A percentile compares a stretch with the other conserved stretches of the same genome.
phyloP scores from a whole-genome alignment of 75 land plant genomes.

The Pinus taeda region DNA sequence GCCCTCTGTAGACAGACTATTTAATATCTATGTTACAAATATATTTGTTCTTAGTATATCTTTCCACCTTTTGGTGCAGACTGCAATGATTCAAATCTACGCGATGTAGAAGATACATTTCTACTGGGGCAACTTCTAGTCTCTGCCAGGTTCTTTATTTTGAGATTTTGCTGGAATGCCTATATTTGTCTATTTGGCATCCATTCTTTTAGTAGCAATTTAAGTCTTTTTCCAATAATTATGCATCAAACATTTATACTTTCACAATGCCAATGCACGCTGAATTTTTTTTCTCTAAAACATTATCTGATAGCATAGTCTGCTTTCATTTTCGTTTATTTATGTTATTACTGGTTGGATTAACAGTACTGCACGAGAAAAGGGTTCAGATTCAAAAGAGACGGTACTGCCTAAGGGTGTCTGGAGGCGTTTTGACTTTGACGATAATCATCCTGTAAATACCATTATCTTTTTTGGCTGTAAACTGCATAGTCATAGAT shows the following conservation, averaged over 20 bases:
- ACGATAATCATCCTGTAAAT: constrained; percentile 79
- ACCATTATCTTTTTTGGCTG: background rate
- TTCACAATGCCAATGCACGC: background rate
- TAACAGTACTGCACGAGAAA: constrained; percentile 53
- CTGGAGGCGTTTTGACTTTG: constrained; percentile 88
- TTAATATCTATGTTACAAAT: constrained; percentile 2
- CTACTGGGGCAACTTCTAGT: constrained; percentile 79
- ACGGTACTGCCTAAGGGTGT: constrained; percentile 63
- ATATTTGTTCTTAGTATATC: background rate
- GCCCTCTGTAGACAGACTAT: too few relatives aligned
- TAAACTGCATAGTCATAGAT: too few relatives aligned
- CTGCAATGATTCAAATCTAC: constrained; percentile 67
- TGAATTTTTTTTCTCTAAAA: background rate
- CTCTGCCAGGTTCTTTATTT: constrained; percentile 58
- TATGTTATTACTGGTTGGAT: constrained; percentile 1
- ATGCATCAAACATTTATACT: background rate
- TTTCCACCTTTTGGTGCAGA: constrained; percentile 42
- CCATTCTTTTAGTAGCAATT: background rate
- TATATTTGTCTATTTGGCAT: background rate
- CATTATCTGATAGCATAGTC: background rate
- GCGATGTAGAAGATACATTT: constrained; percentile 72
- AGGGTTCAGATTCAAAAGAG: constrained; percentile 29
- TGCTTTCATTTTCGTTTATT: background rate
- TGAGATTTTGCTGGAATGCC: background rate
- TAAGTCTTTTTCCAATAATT: background rate